phyloP scores from a whole-genome alignment of 2,329 filamentous ascomycete species.

The Calonectria pseudoreteaudii region DNA sequence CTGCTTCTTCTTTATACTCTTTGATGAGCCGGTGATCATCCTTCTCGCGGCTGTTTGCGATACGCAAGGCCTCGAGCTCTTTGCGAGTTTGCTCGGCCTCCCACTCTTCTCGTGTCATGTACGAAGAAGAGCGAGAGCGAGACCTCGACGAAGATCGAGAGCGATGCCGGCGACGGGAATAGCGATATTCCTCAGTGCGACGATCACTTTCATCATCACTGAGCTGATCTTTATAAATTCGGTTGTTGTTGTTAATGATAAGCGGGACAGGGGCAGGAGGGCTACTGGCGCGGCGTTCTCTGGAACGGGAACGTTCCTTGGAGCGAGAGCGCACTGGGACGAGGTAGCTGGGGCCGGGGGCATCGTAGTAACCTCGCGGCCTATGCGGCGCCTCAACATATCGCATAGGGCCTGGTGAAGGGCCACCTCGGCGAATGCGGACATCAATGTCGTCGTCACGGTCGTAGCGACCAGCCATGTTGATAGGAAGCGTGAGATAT shows the following conservation, averaged over 20 bases:
- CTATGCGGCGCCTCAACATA: constrained; percentile 57
- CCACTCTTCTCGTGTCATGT: constrained; percentile 58
- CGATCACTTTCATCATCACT: constrained; percentile 48
- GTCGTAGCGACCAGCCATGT: constrained; percentile 58
- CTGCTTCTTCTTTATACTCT: constrained; percentile 58
- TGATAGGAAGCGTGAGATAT: background rate
- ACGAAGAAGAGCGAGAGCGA: constrained; percentile 49
- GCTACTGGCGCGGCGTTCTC: constrained; percentile 59
- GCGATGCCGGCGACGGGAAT: constrained; percentile 42
- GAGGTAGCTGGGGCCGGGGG: constrained; percentile 56
- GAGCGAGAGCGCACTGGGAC: constrained; percentile 56
- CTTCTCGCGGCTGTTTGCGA: constrained; percentile 47
- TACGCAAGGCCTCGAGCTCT: constrained; percentile 34
- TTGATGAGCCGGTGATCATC: constrained; percentile 52
- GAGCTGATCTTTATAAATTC: constrained; percentile 62
- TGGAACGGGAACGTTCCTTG: constrained; percentile 58
- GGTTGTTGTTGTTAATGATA: constrained; percentile 72
- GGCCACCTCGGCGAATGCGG: constrained; percentile 56
- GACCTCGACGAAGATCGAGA: constrained; percentile 40
- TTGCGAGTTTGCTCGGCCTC: constrained; percentile 45
- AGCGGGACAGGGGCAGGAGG: constrained; percentile 54
- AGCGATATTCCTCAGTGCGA: constrained; percentile 45
- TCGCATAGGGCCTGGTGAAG: constrained; percentile 55
- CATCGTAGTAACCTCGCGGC: constrained; percentile 55
- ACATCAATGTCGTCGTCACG: constrained; percentile 69